Evolutionary conservation across 768 basidiomycete genomes (phyloP), one percentile per base, ranked within the genome.

Genomic region (Pisolithus tinctorius): DNA sequence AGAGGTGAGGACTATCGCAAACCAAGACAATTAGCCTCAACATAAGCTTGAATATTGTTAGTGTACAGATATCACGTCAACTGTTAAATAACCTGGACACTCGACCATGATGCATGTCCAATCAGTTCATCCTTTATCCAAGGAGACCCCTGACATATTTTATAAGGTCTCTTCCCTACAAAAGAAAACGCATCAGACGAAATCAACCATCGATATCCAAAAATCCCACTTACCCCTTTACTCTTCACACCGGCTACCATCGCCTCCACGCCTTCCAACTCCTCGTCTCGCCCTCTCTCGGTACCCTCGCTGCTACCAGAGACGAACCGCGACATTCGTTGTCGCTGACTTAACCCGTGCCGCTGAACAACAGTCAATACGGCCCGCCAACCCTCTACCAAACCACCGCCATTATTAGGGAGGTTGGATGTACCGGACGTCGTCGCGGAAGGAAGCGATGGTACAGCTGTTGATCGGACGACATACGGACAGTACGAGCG

Each of bases 401-500:
- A 67, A 6, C 56, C 59, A 31, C 45, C 50, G 42, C 51, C 57
- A 7, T 41, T 58, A 34, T 51, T 55, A 37, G 69, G 69, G 17
- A 71, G 58, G 36, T 49, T 47, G 45, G n/a, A 20, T 39, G 46
- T 14, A 47, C 23, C 42, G 11, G n/a, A 11, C 6, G 29, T 7
- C 6, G 48, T 50, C 11, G 58, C 61, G 13, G 60, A 61, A 10
- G 80, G 76, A 8, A 82, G 64, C 2, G 81, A 77, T 4, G 85
- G 84, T 10, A 88, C 71, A 2, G 73, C 60, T 3, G 84, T 88
- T 6, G 86, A 86, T 13, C 78, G 76, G 34, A 84, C 82, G 27
- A 88, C 78, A 55, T 89, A 92, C n/a, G 89, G 89, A 57, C 90
- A 92, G 58, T 87, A 89, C 3, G 86, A 85, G 26, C 89, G 78